Percentiles rank a stretch among this genome's conserved stretches.
phyloP scores from a whole-genome alignment of 352 stramenopile genomes.

The Pythium sukuiense region DNA sequence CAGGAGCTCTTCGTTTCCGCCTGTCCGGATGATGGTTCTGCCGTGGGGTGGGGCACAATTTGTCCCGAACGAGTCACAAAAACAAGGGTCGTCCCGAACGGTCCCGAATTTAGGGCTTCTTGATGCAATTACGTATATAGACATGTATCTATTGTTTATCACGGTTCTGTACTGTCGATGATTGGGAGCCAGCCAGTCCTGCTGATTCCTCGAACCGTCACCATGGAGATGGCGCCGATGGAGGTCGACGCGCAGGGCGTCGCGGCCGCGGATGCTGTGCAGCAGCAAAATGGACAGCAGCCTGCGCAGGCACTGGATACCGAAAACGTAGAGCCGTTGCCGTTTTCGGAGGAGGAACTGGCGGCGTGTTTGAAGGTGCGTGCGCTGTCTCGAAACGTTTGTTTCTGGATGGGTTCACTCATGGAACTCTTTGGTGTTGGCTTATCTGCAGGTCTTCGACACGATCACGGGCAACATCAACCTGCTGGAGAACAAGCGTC shows the following conservation, averaged over 20 bases:
- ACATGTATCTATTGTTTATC: neutral
- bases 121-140: neutral
- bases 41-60: conserved; percentile 7
- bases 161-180: neutral
- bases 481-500: conserved; percentile 69
- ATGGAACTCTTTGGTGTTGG: neutral
- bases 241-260: conserved; percentile 32
- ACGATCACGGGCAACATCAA: conserved; percentile 46
- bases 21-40: conserved; percentile 8
- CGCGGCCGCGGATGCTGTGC: conserved; percentile 11
- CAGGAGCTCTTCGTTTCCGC: conserved; percentile 13
- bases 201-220: conserved; percentile 16
- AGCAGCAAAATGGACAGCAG: conserved; percentile 10
- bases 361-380: conserved; percentile 50
- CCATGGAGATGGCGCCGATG: conserved; percentile 34
- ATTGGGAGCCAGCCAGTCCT: conserved; percentile 18
- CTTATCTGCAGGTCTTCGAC: conserved; percentile 47
- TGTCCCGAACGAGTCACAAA: conserved; percentile 21
- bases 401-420: conserved; percentile 15
- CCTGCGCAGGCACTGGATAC: neutral
- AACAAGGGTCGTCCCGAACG: conserved; percentile 20
- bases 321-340: conserved; percentile 42
- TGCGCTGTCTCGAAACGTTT: neutral
- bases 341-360: conserved; percentile 74
- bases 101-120: neutral